Conservation (phyloP, 2,329 filamentous ascomycete genomes). For the Diaporthe sp. region DNA sequence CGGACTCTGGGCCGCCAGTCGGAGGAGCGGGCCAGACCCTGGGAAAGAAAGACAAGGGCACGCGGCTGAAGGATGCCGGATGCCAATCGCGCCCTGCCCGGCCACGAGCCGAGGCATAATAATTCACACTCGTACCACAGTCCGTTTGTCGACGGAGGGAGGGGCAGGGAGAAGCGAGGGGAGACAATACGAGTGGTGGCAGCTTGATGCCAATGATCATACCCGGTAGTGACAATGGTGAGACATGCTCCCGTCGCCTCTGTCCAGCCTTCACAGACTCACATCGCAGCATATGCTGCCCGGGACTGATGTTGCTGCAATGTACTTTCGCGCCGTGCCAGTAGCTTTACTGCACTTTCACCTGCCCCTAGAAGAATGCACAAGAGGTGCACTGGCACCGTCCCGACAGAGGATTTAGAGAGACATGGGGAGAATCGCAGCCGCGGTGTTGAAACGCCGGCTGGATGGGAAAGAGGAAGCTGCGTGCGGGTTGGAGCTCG, state of each 20-base stretch:
- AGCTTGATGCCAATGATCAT: not conserved
- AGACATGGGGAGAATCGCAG: not conserved
- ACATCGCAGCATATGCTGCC: not conserved
- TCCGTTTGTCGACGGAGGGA: not conserved
- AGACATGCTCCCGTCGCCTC: not conserved
- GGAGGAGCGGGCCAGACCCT: slow-evolving; percentile 34
- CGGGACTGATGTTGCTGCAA: not conserved
- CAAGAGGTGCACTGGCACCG: not conserved
- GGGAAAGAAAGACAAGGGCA: slow-evolving; percentile 20
- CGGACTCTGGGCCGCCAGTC: slow-evolving; percentile 27
- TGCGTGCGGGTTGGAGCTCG: not conserved
- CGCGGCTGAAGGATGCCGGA: slow-evolving; percentile 27
- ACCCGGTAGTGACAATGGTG: not conserved
- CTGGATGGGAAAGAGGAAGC: not conserved
- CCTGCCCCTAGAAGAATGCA: not conserved
- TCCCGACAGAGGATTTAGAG: not conserved
- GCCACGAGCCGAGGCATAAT: slow-evolving; percentile 20
- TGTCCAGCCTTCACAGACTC: not conserved
- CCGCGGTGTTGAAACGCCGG: not conserved
- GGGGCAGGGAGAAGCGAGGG: not conserved
- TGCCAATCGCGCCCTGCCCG: slow-evolving; percentile 14
- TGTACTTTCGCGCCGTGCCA: not conserved
- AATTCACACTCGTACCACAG: slow-evolving; percentile 12
- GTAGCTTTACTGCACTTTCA: not conserved
- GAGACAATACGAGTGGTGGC: not conserved